Percentiles rank a stretch among this genome's conserved stretches.
Evolutionary conservation across 2,329 filamentous ascomycete genomes (phyloP).

Genomic region (Colletotrichum graminicola): DNA sequence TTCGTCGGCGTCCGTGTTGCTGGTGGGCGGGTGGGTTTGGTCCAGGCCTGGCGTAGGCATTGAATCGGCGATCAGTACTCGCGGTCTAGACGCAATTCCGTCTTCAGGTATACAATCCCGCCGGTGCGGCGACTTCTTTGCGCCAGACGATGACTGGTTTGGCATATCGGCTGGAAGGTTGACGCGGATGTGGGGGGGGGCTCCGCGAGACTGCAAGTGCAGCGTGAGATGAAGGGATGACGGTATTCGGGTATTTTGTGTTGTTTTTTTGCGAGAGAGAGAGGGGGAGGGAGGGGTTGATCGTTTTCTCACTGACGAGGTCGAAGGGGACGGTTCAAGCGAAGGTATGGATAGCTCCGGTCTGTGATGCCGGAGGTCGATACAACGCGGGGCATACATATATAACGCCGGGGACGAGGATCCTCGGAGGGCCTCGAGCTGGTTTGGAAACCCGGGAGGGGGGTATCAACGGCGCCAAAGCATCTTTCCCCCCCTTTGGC

Average conservation of each 20-base stretch:
- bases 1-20: neutral
- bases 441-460: neutral
- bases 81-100: neutral
- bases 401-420: neutral
- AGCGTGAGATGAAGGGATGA: neutral
- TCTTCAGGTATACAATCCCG: neutral
- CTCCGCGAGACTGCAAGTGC: neutral
- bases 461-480: neutral
- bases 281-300: neutral
- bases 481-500: too few species aligned
- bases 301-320: neutral
- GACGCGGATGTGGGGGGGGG: neutral
- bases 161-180: neutral
- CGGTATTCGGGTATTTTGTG: neutral
- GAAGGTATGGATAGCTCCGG: neutral
- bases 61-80: neutral
- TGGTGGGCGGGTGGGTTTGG: neutral
- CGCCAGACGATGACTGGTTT: neutral
- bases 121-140: neutral
- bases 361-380: neutral
- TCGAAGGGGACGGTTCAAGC: neutral
- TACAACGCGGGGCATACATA: neutral
- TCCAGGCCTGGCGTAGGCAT: neutral
- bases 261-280: too few species aligned
- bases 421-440: neutral